Evolutionary conservation across 176 grass and related monocot species (phyloP).

Genomic region (Oryza glumipatula): DNA sequence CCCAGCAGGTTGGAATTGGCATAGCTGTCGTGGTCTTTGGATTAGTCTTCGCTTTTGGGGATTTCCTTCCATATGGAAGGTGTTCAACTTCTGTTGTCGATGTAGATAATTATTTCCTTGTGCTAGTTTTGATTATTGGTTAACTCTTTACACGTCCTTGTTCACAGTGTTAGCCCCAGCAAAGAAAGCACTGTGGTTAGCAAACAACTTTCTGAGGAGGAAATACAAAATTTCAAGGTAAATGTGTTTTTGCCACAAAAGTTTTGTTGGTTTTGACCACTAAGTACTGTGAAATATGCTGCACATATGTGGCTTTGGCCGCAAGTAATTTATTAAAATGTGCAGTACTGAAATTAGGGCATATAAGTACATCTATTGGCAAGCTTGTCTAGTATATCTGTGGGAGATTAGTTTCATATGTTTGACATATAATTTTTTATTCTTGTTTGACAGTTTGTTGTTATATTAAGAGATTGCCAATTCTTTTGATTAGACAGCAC

Average conservation of each 20-base stretch:
- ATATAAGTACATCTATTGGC: conserved; percentile 11
- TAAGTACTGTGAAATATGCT: not conserved
- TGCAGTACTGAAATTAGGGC: conserved; percentile 8
- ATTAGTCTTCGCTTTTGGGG: conserved; percentile 89
- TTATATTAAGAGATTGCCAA: conserved; percentile 32
- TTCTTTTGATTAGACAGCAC: conserved; percentile 55
- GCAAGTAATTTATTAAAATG: conserved; percentile 3
- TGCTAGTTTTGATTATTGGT: not conserved
- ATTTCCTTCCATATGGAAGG: conserved; percentile 92
- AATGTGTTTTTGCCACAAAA: conserved; percentile 3
- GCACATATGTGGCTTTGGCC: not conserved
- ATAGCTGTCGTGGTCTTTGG: conserved; percentile 88
- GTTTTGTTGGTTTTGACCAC: not conserved
- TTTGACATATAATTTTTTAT: not conserved
- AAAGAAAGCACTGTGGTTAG: conserved; percentile 63
- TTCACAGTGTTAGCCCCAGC: conserved; percentile 69
- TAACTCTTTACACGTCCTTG: conserved; percentile 1
- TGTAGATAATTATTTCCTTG: conserved; percentile 26
- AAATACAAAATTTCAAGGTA: conserved; percentile 77
- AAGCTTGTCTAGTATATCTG: not conserved
- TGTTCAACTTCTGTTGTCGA: conserved; percentile 36
- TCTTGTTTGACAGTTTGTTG: not conserved
- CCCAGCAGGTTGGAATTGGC: conserved; percentile 76
- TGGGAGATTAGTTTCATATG: not conserved
- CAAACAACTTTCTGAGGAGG: conserved; percentile 75